Evolutionary conservation across 768 basidiomycete species (phyloP), one percentile per base, ranked within the genome.

Genomic region (Auricularia sp.): DNA sequence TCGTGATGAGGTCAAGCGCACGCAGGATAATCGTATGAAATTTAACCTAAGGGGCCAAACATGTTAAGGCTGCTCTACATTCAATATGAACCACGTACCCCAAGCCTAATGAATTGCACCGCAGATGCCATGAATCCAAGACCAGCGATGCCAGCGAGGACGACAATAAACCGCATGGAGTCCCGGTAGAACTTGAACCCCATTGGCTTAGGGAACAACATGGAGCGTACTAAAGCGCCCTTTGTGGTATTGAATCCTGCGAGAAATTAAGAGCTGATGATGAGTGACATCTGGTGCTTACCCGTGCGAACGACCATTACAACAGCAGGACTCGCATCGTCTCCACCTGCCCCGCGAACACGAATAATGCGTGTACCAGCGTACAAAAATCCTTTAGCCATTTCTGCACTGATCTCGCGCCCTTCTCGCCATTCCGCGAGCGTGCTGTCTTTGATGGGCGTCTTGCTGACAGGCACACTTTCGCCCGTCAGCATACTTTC

Each of bases 401-500:
- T 82, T 59, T 92, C 90, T 8, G 79, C 77, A 36, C 69, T 73
- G 21, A 83, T 70, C 65, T 88, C 83, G 69, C 85, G 85, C 66
- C 80, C 79, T 45, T 87, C 84, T 69, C 76, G 82, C 92, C 90
- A 94, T 68, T 77, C 81, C 54, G 76, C 73, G 51, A 98, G 80
- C 63, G 87, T 88, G 34, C 87, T 87, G 68, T 93, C 89, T 71
- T 87, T 93, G 65, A 88, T 82, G 0, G 95, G 89, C 21, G 83
- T 76, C 73, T 99, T 99, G 73, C 91, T 91, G 62, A 99, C 93
- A 2, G 97, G 97, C 0, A 99, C 92, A 68, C 94, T 97, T 76
- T 99, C 97, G 13, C 97, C 97, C 0, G 97, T 98, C 29, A 99
- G 84, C 97, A 99, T 98, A 67, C 94, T 96, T 77, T 99, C 97